A percentile compares a stretch with the other conserved stretches of the same genome.
Conservation (phyloP, 352 stramenopile genomes). For the Globisporangium abappressorium region DNA sequence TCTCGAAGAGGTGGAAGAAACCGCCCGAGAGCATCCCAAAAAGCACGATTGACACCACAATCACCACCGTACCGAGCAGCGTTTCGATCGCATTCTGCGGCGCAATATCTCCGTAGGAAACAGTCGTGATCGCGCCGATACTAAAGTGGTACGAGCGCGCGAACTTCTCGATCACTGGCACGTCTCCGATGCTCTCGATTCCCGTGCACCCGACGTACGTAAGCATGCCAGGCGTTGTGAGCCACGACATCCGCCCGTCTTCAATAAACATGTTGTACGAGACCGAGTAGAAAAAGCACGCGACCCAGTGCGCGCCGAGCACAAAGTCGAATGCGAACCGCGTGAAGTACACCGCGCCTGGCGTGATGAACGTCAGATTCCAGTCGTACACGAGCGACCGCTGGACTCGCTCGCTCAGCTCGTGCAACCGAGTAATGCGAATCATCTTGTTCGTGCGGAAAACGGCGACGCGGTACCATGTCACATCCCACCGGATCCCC, state of each 20-base stretch:
- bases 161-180: slow-evolving; percentile 26
- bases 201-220: slow-evolving; percentile 18
- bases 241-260: slow-evolving; percentile 16
- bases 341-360: slow-evolving; percentile 16
- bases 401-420: slow-evolving; percentile 18
- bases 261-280: slow-evolving; percentile 21
- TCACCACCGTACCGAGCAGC: slow-evolving; percentile 25
- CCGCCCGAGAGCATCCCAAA: slow-evolving; percentile 45
- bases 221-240: slow-evolving; percentile 28
- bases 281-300: slow-evolving; percentile 25
- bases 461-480: slow-evolving; percentile 18
- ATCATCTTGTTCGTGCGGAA: slow-evolving; percentile 25
- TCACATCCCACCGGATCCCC: slow-evolving; percentile 7
- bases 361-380: slow-evolving; percentile 10
- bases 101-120: slow-evolving; percentile 41
- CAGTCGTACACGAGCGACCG: slow-evolving; percentile 22
- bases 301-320: slow-evolving; percentile 28
- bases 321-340: slow-evolving; percentile 23
- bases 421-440: slow-evolving; percentile 20
- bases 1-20: slow-evolving; percentile 48
- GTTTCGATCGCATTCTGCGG: slow-evolving; percentile 38
- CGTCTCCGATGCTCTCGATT: slow-evolving; percentile 20
- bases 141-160: slow-evolving; percentile 37
- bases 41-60: slow-evolving; percentile 37
- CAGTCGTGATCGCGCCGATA: slow-evolving; percentile 35